Percentiles rank a stretch among this genome's conserved stretches.
phyloP scores from a whole-genome alignment of 2,329 filamentous ascomycete species.

The Nemania serpens region DNA sequence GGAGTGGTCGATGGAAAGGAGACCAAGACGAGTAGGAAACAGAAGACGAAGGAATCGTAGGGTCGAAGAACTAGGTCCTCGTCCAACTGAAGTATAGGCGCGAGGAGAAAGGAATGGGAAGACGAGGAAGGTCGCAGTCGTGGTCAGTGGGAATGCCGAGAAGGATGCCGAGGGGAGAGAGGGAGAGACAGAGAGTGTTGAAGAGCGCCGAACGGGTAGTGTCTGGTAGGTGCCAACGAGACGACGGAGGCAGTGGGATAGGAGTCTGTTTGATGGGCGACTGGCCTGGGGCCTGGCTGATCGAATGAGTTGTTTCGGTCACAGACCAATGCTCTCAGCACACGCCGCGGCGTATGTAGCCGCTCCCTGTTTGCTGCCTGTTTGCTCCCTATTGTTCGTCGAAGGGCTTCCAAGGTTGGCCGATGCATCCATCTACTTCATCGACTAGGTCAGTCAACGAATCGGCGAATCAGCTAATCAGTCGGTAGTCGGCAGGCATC shows the following conservation, averaged over 20 bases:
- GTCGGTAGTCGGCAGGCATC: constrained; percentile 17
- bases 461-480: constrained; percentile 11
- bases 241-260: neutral
- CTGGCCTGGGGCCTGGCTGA: neutral
- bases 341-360: constrained; percentile 8
- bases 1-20: neutral
- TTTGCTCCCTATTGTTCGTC: too few relatives aligned
- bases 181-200: neutral
- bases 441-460: constrained; percentile 1
- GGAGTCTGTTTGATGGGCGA: constrained; percentile 14
- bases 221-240: neutral
- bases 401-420: too few relatives aligned
- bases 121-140: constrained; percentile 20
- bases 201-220: neutral
- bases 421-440: neutral
- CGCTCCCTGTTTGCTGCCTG: neutral
- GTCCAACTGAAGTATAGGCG: constrained; percentile 10
- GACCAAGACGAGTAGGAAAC: constrained; percentile 9
- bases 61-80: constrained; percentile 1
- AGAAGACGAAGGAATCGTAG: constrained; percentile 4
- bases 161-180: neutral
- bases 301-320: constrained; percentile 25
- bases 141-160: constrained; percentile 23
- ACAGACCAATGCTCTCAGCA: constrained; percentile 13
- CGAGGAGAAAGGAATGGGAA: constrained; percentile 19